phyloP scores from a whole-genome alignment of 176 grass and related monocot species.

The Triticum dicoccoides region DNA sequence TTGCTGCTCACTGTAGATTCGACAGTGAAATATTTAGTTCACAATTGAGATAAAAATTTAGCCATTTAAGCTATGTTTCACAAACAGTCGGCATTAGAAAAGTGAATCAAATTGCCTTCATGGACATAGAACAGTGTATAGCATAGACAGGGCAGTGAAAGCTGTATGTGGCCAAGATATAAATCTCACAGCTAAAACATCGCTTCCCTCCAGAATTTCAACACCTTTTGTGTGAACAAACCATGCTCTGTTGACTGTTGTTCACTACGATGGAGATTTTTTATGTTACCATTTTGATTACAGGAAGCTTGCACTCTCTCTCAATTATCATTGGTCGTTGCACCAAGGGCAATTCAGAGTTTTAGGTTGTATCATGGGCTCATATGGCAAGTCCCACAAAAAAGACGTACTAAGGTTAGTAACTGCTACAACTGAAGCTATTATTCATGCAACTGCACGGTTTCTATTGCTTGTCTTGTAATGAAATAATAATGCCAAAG shows the following conservation, averaged over 20 bases:
- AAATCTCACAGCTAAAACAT: conserved; percentile 8
- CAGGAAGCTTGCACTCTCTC: conserved; percentile 23
- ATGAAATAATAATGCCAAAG: conserved; percentile 10
- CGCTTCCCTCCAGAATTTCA: neutral
- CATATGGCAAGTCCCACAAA: conserved; percentile 7
- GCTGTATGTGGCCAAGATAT: neutral
- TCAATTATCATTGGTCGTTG: neutral
- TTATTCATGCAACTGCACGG: neutral
- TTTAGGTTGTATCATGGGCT: neutral
- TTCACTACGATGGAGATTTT: neutral
- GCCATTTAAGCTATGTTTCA: neutral
- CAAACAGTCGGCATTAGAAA: neutral
- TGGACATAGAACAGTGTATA: neutral
- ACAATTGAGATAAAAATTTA: neutral
- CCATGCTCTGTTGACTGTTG: neutral
- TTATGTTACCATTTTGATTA: conserved; percentile 14
- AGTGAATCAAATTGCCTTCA: neutral
- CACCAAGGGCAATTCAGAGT: neutral
- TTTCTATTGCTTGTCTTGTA: neutral
- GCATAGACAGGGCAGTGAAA: neutral
- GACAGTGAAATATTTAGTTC: conserved; percentile 1
- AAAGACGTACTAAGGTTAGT: neutral
- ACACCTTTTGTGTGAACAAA: neutral
- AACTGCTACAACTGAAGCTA: conserved; percentile 14
- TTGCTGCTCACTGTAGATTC: conserved; percentile 7